Evolutionary conservation across 306 rosid genomes (phyloP).

Genomic region (Ceratonia siliqua): DNA sequence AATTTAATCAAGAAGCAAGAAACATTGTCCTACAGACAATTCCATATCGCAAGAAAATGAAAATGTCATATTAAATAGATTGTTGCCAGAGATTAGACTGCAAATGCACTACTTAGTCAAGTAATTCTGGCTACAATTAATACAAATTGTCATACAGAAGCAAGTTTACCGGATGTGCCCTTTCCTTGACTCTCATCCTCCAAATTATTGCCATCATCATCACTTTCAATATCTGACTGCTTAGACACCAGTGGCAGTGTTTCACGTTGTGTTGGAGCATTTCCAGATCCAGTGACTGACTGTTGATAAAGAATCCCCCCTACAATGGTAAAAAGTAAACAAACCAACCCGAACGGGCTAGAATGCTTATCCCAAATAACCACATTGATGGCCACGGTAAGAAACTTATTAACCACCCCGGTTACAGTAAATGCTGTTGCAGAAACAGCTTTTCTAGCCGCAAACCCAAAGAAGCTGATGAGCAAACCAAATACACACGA

Average conservation of each 20-base stretch:
- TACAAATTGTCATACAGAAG: slow-evolving; percentile 41
- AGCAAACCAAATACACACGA: slow-evolving; percentile 70
- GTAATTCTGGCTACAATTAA: neutral
- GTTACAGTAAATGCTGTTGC: slow-evolving; percentile 75
- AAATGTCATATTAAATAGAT: slow-evolving; percentile 15
- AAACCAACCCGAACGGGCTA: slow-evolving; percentile 59
- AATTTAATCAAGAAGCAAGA: neutral
- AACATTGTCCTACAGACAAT: neutral
- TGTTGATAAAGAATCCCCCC: slow-evolving; percentile 77
- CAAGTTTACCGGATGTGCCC: slow-evolving; percentile 44
- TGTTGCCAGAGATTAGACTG: slow-evolving; percentile 1
- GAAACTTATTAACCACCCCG: slow-evolving; percentile 76
- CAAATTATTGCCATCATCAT: slow-evolving; percentile 25
- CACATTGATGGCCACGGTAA: slow-evolving; percentile 69
- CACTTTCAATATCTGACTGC: slow-evolving; percentile 29
- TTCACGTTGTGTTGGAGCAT: slow-evolving; percentile 37
- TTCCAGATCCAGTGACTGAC: slow-evolving; percentile 48
- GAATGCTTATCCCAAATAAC: slow-evolving; percentile 76
- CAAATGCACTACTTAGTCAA: slow-evolving; percentile 11
- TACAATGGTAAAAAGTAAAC: slow-evolving; percentile 61
- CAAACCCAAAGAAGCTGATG: slow-evolving; percentile 77
- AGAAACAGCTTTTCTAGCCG: slow-evolving; percentile 67
- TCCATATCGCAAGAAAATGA: neutral
- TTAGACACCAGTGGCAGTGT: slow-evolving; percentile 42
- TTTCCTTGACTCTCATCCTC: slow-evolving; percentile 42